Base-by-base conservation (phyloP, 139 green algal species). In the Tetradesmus obliquus region DNA sequence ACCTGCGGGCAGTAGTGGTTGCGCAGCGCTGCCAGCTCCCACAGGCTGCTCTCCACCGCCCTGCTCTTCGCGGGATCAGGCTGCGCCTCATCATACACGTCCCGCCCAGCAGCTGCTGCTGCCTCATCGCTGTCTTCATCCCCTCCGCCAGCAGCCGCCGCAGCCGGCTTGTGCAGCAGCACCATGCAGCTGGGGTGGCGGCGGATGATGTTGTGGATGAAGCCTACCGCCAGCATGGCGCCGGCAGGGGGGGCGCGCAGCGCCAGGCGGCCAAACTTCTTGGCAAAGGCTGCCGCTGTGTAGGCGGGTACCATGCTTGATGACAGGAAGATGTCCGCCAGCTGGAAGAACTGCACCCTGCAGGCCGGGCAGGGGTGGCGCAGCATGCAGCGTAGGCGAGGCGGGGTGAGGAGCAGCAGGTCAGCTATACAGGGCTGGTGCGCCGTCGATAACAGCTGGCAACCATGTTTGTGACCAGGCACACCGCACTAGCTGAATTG, bases 171-270 rank as follows among this genome's bases (percentile, higher is more conserved):
- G 95, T 99, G 96, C 79, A 99, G 89, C 83, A 99, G 94, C 66
- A 97, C 94, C 62, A 94, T 94, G 93, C 96, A 98, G 3, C 96
- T 92, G 0, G 98, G 97, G 94, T 99, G 98, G 24, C 98, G 95
- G 10, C 98, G 94, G 20, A 99, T 83, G 9, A 99, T 91, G 94
- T 99, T 99, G 95, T 99, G 98, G 10, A 99, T 95, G 92, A 99
- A 99, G 12, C 95, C 97, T 90, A 95, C 20, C 2, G 86, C 53
- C 5, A 97, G 82, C 88, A 98, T 92, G 15, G 97, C 97, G 10
- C 84, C 72, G 13, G 94, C 94, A 13, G 97, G 97, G 7, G 97
- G 94, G 1, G 97, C 94, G 22, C 66, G 76, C 8, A 99, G 87
- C 12, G 97, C 95, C 22, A 99, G 94, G 15, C 98, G 95, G 0